Evolutionary conservation across 75 land plant species (phyloP).

Genomic region (Pseudotsuga menziesii): DNA sequence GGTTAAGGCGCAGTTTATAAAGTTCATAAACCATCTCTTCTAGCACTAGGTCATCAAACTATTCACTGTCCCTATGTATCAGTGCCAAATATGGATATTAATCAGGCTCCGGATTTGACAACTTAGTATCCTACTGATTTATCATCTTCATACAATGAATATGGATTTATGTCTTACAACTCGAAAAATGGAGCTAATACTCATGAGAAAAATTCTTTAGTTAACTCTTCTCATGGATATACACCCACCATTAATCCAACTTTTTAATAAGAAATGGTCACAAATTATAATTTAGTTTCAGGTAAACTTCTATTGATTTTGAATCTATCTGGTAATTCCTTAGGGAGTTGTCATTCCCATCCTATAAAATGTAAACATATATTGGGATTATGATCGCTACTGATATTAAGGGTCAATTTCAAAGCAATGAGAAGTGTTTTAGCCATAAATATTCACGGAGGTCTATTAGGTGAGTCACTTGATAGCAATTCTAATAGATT

Average conservation of each 20-base stretch:
- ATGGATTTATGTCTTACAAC: conserved; percentile 17
- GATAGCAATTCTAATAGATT: too few species aligned
- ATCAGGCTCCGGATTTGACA: conserved; percentile 17
- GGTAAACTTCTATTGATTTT: conserved; percentile 34
- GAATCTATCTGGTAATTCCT: not conserved
- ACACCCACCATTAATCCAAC: conserved; percentile 17
- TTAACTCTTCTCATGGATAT: conserved; percentile 20
- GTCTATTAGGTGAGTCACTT: too few species aligned
- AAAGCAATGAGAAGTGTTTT: not conserved
- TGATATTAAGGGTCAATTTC: not conserved
- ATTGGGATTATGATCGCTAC: not conserved
- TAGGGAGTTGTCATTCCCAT: not conserved
- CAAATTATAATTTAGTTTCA: conserved; percentile 71
- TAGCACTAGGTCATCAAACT: conserved; percentile 20
- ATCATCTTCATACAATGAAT: conserved; percentile 24
- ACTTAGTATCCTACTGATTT: conserved; percentile 14
- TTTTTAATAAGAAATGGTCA: conserved; percentile 73
- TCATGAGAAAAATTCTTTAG: conserved; percentile 12
- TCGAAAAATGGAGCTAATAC: conserved; percentile 19
- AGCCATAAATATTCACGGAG: too few species aligned
- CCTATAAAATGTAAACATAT: not conserved
- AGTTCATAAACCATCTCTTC: conserved; percentile 17
- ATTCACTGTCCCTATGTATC: conserved; percentile 1
- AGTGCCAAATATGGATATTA: conserved; percentile 1
- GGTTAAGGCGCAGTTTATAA: conserved; percentile 21